Base-by-base conservation (phyloP, 2,329 filamentous ascomycete genomes). In the Camillea tinctor region DNA sequence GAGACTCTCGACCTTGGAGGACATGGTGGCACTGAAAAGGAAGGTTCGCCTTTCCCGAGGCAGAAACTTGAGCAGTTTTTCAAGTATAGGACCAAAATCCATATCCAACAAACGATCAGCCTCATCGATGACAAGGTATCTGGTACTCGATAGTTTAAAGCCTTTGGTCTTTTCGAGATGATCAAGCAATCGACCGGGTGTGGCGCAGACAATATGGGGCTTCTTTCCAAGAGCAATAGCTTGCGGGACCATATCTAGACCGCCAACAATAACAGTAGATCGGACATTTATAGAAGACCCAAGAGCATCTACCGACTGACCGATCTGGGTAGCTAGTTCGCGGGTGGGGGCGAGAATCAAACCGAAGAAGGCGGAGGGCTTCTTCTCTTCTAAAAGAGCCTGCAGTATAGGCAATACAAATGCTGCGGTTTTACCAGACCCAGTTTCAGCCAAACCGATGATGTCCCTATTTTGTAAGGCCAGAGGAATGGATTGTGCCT, bases 111-210 rank as follows among this genome's bases (percentile, higher is more conserved):
- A 82, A 60, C 93, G 83, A 74, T 98, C 94, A 22, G 94, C 94
- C 78, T 97, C 94, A 72, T 97, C 94, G 86, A 98, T 93, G 63
- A 97, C 93, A 3, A 98, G 81, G 72, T 94, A 97, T 71, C 93
- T 93, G 44, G 97, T 80, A 3, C 84, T 83, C 26, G 90, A 85
- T 54, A 98, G 79, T 1, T 90, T 93, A 77, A 99, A 98, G 11
- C 95, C 94, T 75, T 97, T 97, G 1, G 95, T 99, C 77, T 97
- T 97, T 74, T 98, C 93, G 8, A 98, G 80, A 69, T 99, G 95
- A 70, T 98, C 95, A 4, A 97, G 81, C 21, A 97, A 79, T 59
- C 94, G 87, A 56, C 93, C 94, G 0, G 94, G 94, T 0, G 94
- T 97, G 0, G 94, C 94, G 48, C 98, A 93, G 21, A 98, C 81